phyloP scores from a whole-genome alignment of 257 asterid genomes.

The Nyctanthes arbortristis region DNA sequence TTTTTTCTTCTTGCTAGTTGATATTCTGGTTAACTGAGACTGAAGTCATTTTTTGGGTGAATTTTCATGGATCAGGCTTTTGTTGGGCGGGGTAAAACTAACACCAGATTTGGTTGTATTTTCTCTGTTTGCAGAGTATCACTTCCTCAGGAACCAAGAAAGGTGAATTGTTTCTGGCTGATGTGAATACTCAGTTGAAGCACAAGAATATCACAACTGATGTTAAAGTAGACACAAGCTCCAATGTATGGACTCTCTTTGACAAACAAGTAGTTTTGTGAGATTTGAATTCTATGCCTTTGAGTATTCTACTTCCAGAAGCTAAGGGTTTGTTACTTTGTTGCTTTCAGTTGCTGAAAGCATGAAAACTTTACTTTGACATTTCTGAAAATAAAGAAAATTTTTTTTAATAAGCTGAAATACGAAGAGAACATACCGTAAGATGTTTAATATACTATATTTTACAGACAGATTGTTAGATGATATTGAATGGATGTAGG shows the following conservation, averaged over 20 bases:
- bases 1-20: background rate
- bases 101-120: background rate
- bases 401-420: too few species aligned
- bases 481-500: background rate
- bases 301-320: background rate
- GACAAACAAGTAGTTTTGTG: background rate
- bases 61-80: background rate
- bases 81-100: background rate
- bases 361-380: too few species aligned
- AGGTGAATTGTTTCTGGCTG: constrained; percentile 65
- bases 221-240: constrained; percentile 59
- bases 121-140: constrained; percentile 39
- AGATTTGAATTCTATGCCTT: background rate
- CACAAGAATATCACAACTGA: constrained; percentile 63
- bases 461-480: background rate
- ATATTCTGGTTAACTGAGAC: background rate
- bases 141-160: constrained; percentile 62
- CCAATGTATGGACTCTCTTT: constrained; percentile 40
- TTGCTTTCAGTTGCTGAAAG: background rate
- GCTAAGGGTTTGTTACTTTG: background rate
- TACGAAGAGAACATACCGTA: too few species aligned
- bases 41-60: background rate
- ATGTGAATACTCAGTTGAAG: constrained; percentile 63
- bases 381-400: too few species aligned
- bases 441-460: too few species aligned